phyloP scores from a whole-genome alignment of 345 rosid species.

The Geranium rotundifolium region DNA sequence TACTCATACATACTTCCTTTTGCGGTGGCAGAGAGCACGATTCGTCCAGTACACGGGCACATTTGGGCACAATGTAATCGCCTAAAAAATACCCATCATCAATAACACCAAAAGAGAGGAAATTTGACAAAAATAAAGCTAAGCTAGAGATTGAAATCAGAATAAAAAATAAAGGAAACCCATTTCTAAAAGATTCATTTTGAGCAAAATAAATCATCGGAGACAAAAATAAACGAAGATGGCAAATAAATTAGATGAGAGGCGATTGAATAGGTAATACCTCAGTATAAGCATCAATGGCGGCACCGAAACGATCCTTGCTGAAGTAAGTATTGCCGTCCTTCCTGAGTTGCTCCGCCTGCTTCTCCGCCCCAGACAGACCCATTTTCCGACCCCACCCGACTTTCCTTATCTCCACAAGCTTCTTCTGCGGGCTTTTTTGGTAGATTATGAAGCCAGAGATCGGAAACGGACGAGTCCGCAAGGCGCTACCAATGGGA shows the following conservation, averaged over 20 bases:
- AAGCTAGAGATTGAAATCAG: too few species aligned
- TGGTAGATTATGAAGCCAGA: too few species aligned
- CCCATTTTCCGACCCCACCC: not conserved
- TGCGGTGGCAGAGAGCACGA: slow-evolving; percentile 82
- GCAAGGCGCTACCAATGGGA: too few species aligned
- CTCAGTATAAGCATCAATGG: slow-evolving; percentile 89
- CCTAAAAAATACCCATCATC: slow-evolving; percentile 39
- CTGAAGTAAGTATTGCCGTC: slow-evolving; percentile 55
- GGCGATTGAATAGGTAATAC: slow-evolving; percentile 11
- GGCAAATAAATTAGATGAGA: too few species aligned
- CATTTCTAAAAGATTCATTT: too few species aligned
- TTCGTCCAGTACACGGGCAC: slow-evolving; percentile 83
- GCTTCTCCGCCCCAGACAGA: slow-evolving; percentile 33
- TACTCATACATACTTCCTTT: slow-evolving; percentile 58
- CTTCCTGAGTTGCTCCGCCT: slow-evolving; percentile 55
- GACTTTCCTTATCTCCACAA: not conserved
- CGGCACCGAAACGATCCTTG: slow-evolving; percentile 66
- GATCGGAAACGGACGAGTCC: too few species aligned
- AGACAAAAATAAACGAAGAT: too few species aligned
- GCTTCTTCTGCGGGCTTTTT: too few species aligned
- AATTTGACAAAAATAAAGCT: too few species aligned
- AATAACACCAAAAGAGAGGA: too few species aligned
- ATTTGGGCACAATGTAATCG: slow-evolving; percentile 71
- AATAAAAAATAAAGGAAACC: too few species aligned
- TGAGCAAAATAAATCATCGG: too few species aligned